These are phyloP conservation scores for Dictyostelium capitatum DNA, from an alignment of 78 protist genomes.

Conservation along the genomic window DNA sequence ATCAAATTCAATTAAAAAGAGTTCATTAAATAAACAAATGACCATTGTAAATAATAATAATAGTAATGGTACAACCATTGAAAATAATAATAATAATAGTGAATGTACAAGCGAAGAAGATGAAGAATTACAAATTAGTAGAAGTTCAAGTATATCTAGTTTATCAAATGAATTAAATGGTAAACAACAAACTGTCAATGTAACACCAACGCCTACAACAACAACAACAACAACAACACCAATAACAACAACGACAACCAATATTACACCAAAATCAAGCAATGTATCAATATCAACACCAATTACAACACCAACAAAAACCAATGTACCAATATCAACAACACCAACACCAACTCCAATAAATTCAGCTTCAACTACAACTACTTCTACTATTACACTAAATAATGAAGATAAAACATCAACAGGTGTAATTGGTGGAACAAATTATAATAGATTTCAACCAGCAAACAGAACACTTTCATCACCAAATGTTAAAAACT, in stretches of 20 bases:
- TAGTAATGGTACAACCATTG: background rate
- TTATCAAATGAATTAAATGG: background rate
- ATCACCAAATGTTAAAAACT: conserved; percentile 6
- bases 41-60: background rate
- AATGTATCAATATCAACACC: background rate
- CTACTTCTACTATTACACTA: background rate
- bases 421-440: background rate
- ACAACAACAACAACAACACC: background rate
- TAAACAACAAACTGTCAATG: background rate
- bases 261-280: background rate
- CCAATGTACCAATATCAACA: background rate
- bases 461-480: conserved; percentile 17
- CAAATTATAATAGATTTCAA: conserved; percentile 17
- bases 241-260: background rate
- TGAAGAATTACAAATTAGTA: conserved; percentile 10
- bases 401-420: background rate
- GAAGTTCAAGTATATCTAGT: background rate
- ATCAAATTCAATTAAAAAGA: background rate
- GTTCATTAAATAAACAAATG: conserved; percentile 1
- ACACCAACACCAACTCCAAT: background rate
- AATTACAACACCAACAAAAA: background rate
- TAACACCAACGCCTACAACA: too few species aligned
- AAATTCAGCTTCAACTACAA: background rate
- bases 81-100: background rate
- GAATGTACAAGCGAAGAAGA: conserved; percentile 24